phyloP scores from a whole-genome alignment of 805 yeast genomes.

The Kazachstania martiniae region DNA sequence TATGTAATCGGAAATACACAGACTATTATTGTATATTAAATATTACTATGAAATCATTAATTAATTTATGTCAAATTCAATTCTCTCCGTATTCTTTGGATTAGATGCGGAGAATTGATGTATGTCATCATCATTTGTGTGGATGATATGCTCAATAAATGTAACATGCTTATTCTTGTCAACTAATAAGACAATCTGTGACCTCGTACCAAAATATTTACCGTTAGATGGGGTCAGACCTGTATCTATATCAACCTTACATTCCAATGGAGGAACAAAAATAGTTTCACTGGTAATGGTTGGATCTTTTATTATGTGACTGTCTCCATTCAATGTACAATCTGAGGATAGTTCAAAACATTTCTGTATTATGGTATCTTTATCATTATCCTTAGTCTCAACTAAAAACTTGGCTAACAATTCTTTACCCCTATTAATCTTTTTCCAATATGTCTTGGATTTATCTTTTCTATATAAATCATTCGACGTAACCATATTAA shows the following conservation, averaged over 20 bases:
- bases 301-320: conserved; percentile 14
- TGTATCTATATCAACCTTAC: conserved; percentile 21
- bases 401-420: conserved; percentile 29
- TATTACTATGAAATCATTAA: too few relatives aligned
- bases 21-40: too few relatives aligned
- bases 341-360: conserved; percentile 48
- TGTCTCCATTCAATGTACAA: conserved; percentile 29
- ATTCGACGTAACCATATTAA: conserved; percentile 22
- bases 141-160: conserved; percentile 54
- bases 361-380: conserved; percentile 31
- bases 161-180: conserved; percentile 40
- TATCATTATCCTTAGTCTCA: conserved; percentile 6
- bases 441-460: conserved; percentile 59
- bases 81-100: conserved; percentile 15
- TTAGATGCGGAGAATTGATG: conserved; percentile 10
- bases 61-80: conserved; percentile 15
- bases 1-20: too few relatives aligned
- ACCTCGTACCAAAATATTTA: conserved; percentile 70
- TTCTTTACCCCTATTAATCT: conserved; percentile 46
- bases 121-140: conserved; percentile 34
- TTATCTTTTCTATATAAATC: conserved; percentile 11
- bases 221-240: conserved; percentile 33
- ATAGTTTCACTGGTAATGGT: conserved; percentile 46
- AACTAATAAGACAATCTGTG: conserved; percentile 67
- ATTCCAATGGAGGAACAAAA: conserved; percentile 57